Percentiles rank a stretch among this genome's conserved stretches.
phyloP scores from a whole-genome alignment of 352 stramenopile species.

The Phytophthora megakarya region DNA sequence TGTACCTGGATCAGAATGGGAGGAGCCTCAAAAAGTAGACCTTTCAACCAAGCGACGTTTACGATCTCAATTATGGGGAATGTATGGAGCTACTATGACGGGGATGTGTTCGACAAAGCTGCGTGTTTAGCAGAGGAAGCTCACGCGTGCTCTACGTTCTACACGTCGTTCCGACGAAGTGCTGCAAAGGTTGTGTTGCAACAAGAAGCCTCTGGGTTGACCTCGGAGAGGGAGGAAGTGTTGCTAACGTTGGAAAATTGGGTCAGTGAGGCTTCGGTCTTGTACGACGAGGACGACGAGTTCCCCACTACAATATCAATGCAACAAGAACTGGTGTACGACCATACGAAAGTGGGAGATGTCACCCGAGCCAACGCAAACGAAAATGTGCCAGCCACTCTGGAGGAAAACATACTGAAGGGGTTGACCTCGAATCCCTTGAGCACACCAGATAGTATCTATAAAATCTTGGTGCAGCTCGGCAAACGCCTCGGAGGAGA shows the following conservation, averaged over 20 bases:
- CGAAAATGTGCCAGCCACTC: constrained; percentile 16
- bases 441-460: constrained; percentile 52
- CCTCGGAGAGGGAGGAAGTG: constrained; percentile 32
- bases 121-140: constrained; percentile 25
- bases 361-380: not conserved
- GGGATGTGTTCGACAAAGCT: constrained; percentile 41
- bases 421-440: constrained; percentile 48
- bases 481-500: constrained; percentile 29
- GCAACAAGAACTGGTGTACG: constrained; percentile 38
- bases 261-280: constrained; percentile 41
- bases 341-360: not conserved
- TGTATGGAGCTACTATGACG: constrained; percentile 36
- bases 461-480: constrained; percentile 48
- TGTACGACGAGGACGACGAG: constrained; percentile 47
- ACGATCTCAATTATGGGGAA: constrained; percentile 32
- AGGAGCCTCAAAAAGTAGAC: constrained; percentile 5
- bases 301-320: constrained; percentile 45
- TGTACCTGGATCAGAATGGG: constrained; percentile 8
- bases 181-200: constrained; percentile 42
- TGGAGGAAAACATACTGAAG: constrained; percentile 56
- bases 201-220: constrained; percentile 22
- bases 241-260: constrained; percentile 59
- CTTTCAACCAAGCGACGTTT: constrained; percentile 23
- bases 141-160: constrained; percentile 35
- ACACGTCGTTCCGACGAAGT: constrained; percentile 41